Evolutionary conservation across 2,329 filamentous ascomycete genomes (phyloP).

Genomic region (Aspergillus sp.): DNA sequence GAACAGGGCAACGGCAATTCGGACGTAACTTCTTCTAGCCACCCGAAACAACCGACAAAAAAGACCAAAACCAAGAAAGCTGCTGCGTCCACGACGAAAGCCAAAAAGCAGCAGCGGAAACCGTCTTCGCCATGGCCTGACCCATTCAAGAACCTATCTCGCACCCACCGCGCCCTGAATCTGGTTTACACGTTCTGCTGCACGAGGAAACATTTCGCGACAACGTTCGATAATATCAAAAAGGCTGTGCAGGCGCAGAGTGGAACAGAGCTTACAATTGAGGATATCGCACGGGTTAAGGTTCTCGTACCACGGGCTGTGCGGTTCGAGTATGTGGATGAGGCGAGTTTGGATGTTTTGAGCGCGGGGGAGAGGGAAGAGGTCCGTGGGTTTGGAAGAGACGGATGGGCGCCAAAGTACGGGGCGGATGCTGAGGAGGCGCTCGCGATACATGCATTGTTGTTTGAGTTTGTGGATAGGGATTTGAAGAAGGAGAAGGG

Average conservation of each 20-base stretch:
- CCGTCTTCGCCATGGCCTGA: conserved; percentile 68
- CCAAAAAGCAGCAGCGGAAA: conserved; percentile 23
- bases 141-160: conserved; percentile 69
- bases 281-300: conserved; percentile 81
- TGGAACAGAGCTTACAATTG: conserved; percentile 61
- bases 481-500: conserved; percentile 80
- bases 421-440: background rate
- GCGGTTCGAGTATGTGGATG: conserved; percentile 83
- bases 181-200: conserved; percentile 94
- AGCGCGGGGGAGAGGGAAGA: conserved; percentile 57
- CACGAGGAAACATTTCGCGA: conserved; percentile 86
- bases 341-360: conserved; percentile 77
- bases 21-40: too few species aligned
- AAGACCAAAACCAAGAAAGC: conserved; percentile 12
- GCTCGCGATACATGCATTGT: conserved; percentile 58
- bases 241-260: conserved; percentile 81
- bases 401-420: conserved; percentile 41
- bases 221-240: conserved; percentile 86
- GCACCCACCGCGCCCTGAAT: conserved; percentile 81
- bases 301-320: conserved; percentile 75
- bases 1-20: background rate
- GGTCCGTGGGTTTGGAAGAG: conserved; percentile 60
- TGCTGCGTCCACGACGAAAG: conserved; percentile 6
- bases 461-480: conserved; percentile 91
- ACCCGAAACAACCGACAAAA: background rate